Base-by-base conservation (phyloP, 163 green algal species). In the Picocystis sp. region DNA sequence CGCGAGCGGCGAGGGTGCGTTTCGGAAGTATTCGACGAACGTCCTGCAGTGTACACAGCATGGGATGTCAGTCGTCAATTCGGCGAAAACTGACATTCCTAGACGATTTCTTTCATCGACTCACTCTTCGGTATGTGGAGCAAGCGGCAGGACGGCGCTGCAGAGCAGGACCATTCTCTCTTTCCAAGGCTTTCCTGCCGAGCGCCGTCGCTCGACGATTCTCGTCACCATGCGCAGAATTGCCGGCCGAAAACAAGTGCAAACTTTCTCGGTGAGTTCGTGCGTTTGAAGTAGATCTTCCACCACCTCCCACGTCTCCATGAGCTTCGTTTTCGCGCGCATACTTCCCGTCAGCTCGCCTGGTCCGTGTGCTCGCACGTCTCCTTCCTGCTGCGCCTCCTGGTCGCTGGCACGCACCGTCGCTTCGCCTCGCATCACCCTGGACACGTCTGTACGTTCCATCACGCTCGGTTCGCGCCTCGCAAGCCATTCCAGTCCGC, bases 141-240 rank as follows among this genome's bases (percentile, higher is more conserved):
- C 48, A 43, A 50, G 56, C 44, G 42, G 45, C 15, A 44, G 45
- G 13, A 22, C 11, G 13, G 46, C 23, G 9, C 21, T 54, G 57
- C 24, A 33, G 1, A 25, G 25, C 22, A 43, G 24, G 5, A 52
- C 17, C 33, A 41, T 46, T 22, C 14, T 25, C 13, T 33, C 35
- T 47, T 33, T 22, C 14, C 15, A 24, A 11, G 35, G 42, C 42
- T 3, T 6, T 25, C 12, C 10, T 25, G 3, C 34, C n/a, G 3
- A 19, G 49, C 45, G 47, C 19, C 52, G 19, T 44, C 42, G 23
- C 2, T 65, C 60, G 10, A 71, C 53, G 23, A 75, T n/a, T 14
- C 53, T 19, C 33, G 43, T 64, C n/a, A 65, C 19, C 21, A 75
- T 23, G 45, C 60, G 57, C 19, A 75, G 52, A 22, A 78, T 47